These are phyloP conservation scores for Trichoderma polysporum DNA, from an alignment of 2,329 filamentous ascomycete genomes.

Conservation along the genomic window DNA sequence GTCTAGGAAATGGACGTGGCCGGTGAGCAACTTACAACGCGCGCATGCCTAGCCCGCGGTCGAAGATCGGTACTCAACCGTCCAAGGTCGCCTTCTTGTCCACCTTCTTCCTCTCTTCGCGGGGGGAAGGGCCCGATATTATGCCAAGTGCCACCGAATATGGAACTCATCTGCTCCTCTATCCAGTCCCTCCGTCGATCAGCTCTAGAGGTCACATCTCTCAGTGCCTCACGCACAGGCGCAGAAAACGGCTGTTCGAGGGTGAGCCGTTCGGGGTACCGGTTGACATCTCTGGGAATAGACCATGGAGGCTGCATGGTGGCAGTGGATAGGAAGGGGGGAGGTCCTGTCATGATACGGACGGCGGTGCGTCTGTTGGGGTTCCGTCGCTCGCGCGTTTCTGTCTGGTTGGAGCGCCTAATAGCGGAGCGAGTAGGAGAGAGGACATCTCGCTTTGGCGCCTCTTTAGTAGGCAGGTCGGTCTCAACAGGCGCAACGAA, in stretches of 20 bases:
- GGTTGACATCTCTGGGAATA: slow-evolving; percentile 22
- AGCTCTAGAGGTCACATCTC: slow-evolving; percentile 27
- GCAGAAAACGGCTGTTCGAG: not conserved
- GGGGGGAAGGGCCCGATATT: slow-evolving; percentile 19
- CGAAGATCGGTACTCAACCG: slow-evolving; percentile 30
- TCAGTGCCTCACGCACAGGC: slow-evolving; percentile 23
- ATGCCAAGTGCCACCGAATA: slow-evolving; percentile 27
- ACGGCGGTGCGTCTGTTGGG: slow-evolving; percentile 27
- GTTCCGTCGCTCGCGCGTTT: slow-evolving; percentile 34
- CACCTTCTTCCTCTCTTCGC: slow-evolving; percentile 20
- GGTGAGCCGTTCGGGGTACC: not conserved
- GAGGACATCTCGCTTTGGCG: slow-evolving; percentile 31
- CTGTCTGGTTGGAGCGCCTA: slow-evolving; percentile 37
- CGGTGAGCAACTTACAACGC: slow-evolving; percentile 26
- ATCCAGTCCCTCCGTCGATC: slow-evolving; percentile 30
- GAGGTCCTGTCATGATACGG: slow-evolving; percentile 31
- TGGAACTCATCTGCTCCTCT: slow-evolving; percentile 31
- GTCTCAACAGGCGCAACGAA: slow-evolving; percentile 49
- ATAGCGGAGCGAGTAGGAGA: slow-evolving; percentile 43
- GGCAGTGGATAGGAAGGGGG: slow-evolving; percentile 25
- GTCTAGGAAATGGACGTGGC: not conserved
- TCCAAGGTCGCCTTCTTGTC: slow-evolving; percentile 23
- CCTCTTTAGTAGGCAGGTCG: slow-evolving; percentile 39
- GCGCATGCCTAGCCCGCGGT: slow-evolving; percentile 25
- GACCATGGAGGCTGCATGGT: slow-evolving; percentile 27